Evolutionary conservation across 176 grass and related monocot genomes (phyloP), one percentile per base, ranked within the genome.

Genomic region (Coix lacrymajobi): DNA sequence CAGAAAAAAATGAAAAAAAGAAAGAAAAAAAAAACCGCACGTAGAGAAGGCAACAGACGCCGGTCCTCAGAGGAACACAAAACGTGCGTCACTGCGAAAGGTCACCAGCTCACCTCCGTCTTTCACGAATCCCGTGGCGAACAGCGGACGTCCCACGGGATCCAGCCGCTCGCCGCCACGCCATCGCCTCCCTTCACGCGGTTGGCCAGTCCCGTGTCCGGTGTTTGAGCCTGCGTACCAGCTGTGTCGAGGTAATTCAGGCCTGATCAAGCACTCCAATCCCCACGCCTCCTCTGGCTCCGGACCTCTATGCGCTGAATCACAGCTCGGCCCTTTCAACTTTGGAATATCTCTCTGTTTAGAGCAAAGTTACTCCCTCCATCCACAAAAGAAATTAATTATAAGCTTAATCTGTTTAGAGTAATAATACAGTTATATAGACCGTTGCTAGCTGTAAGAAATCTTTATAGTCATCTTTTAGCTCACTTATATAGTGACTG

Each of bases 221-320:
- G 0, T 85, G 82, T 89, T 85, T 10, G 64, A 10, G 1, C 0
- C 0, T 0, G 40, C 0, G 71, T 51, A 85, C 17, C 2, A 9
- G 4, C 19, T 28, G 7, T 5, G 19, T 0, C 63, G 3, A 70
- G 31, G 63, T 62, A 89, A 69, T 76, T 70, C 70, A 70, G 71
- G 69, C 87, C 88, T 83, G 74, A 86, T 90, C 79, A 46, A 83
- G 66, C 44, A 68, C 88, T 83, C 65, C 83, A 67, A 86, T 60
- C 73, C 83, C 88, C 73, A 90, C 79, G 79, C 62, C 82, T 64
- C 61, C 76, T 40, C 25, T 71, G 31, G 82, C 32, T 41, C 77
- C 87, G 87, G 69, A 48, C 63, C 87, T 88, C 39, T 0, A 0
- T 2, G 0, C 13, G 11, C 41, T 0, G 19, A 58, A 37, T 79